Conservation (phyloP, 306 rosid species). For the Inga oerstediana region DNA sequence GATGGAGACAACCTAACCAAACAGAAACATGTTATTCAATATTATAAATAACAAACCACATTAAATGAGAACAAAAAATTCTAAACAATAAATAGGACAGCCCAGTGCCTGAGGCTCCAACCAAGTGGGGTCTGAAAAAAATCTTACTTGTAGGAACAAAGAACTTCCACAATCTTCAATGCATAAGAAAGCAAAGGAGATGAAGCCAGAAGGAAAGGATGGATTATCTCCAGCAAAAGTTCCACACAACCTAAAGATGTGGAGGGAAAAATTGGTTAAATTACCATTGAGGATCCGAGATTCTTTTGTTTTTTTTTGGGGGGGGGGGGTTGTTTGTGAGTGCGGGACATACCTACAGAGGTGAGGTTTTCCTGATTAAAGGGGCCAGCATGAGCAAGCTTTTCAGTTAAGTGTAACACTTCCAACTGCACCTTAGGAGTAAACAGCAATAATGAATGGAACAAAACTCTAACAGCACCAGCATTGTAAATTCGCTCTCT, state of each 20-base stretch:
- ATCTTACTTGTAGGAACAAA: constrained; percentile 89
- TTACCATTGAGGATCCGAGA: constrained; percentile 21
- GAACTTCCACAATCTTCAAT: constrained; percentile 75
- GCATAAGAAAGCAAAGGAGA: constrained; percentile 69
- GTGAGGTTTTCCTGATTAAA: constrained; percentile 94
- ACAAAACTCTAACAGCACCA: constrained; percentile 84
- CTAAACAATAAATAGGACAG: background rate
- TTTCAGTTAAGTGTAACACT: constrained; percentile 70
- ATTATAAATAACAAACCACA: constrained; percentile 17
- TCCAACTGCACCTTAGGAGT: constrained; percentile 94
- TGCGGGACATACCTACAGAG: constrained; percentile 67
- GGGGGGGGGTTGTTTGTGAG: background rate
- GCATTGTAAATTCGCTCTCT: constrained; percentile 88
- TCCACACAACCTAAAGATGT: constrained; percentile 81
- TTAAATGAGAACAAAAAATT: constrained; percentile 30
- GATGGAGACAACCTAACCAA: constrained; percentile 80
- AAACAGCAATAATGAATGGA: constrained; percentile 79
- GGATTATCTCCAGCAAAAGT: constrained; percentile 61
- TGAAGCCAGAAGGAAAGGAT: constrained; percentile 66
- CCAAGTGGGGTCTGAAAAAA: background rate
- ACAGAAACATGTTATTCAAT: constrained; percentile 38
- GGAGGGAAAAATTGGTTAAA: constrained; percentile 19
- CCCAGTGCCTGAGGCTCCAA: too few relatives aligned
- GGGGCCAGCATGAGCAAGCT: constrained; percentile 79
- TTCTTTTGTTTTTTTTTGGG: background rate